Base-by-base conservation (phyloP, 768 basidiomycete genomes). In the Tricholoma saponaceum region DNA sequence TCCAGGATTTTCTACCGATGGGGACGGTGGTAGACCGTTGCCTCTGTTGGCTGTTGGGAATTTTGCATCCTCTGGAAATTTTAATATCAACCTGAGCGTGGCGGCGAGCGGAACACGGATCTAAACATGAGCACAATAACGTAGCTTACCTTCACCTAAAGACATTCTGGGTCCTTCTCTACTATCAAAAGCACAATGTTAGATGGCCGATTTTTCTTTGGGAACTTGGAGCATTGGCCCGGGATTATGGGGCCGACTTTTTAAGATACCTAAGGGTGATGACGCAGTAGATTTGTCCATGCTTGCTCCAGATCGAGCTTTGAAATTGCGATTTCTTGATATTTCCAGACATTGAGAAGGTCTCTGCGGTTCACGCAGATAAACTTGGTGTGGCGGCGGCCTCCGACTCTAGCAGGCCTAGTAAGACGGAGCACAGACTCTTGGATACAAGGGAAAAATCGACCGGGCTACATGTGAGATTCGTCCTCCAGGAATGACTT, bases 1-100 rank as follows among this genome's bases (percentile, higher is more conserved):
- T 12, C 76, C 80, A 5, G 77, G 79, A 58, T 82, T 83, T 64
- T 81, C 78, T 28, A 65, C 62, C 4, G 73, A 72, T 0, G 81
- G 76, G 13, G 74, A 75, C 8, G 81, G 81, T 9, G 79, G 77
- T 46, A 76, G 64, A 5, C 71, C 76, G 5, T 60, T 32, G 18
- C 55, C 62, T 35, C 64, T 62, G 33, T 74, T 74, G 9, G 65
- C 63, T 3, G 61, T 64, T 51, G 79, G 75, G 60, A 76, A 80
- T 60, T 77, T 78, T 30, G 76, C 71, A 54, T 80, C 76, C 37
- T 59, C 69, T 69, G 47, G 14, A 35, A 20, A 41, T 8, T 16
- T 43, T 25, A 50, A 30, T 20, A 41, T 25, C 32, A 51, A 12
- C 52, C 23, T 58, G n/a, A n/a, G n/a, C n/a, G n/a, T n/a, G n/a